Conservation (phyloP, 305 asterid species). For the Caryopteris hybrid region DNA sequence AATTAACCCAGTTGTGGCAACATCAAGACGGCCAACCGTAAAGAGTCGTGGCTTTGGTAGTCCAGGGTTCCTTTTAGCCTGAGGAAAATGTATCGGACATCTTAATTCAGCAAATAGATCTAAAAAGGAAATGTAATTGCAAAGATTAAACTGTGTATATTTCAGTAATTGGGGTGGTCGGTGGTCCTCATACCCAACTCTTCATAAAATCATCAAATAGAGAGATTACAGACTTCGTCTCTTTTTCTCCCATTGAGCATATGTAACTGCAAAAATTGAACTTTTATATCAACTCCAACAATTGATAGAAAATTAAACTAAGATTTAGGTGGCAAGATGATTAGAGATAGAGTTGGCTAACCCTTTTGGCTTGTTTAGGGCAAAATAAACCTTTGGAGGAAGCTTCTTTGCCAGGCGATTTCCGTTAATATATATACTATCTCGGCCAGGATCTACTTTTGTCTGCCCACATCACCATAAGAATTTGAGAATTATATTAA, state of each 20-base stretch:
- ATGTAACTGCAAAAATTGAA: constrained; percentile 58
- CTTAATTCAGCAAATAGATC: constrained; percentile 8
- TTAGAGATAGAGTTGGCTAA: constrained; percentile 35
- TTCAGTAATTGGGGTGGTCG: neutral
- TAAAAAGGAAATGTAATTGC: neutral
- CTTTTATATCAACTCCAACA: constrained; percentile 19
- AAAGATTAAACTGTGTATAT: neutral
- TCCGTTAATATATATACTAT: constrained; percentile 85
- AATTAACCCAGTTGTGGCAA: constrained; percentile 87
- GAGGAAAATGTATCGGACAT: constrained; percentile 13
- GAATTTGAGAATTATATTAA: neutral
- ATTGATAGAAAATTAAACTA: neutral
- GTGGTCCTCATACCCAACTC: constrained; percentile 63
- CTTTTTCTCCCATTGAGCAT: constrained; percentile 92
- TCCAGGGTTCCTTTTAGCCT: constrained; percentile 78
- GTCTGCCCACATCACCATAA: constrained; percentile 53
- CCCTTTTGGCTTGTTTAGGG: constrained; percentile 99
- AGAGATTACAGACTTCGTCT: constrained; percentile 73
- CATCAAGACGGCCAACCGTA: constrained; percentile 99
- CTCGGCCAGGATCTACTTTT: constrained; percentile 85
- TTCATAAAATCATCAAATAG: constrained; percentile 73
- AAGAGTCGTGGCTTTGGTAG: constrained; percentile 78
- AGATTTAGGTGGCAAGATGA: neutral
- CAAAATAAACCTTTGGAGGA: constrained; percentile 93
- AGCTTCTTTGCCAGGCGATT: constrained; percentile 78